Base-by-base conservation (phyloP, 164 flowering plant genomes). In the Nelumbo lutea region DNA sequence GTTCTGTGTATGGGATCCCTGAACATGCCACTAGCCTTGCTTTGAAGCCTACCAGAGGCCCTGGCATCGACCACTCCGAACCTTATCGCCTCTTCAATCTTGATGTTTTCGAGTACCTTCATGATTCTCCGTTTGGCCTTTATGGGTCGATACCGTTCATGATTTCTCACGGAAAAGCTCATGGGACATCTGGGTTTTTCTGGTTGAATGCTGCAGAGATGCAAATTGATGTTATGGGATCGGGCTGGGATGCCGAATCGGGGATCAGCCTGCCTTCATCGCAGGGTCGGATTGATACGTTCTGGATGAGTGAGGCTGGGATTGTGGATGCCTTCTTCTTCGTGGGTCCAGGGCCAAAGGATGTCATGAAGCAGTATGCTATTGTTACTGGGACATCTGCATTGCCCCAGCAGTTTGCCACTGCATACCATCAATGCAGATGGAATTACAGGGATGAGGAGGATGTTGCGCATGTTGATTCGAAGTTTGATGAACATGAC, bases 241-340 rank as follows among this genome's bases (percentile, higher is more conserved):
- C 79, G 9, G 99, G 97, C 1, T 90, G 99, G 97, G 84, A 90
- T 77, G 85, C 88, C 0, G 90, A 82, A 45, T 75, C 83, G 9
- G 81, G 79, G 38, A 80, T 88, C 69, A 70, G 73, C 42, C 65
- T 84, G 59, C 89, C 89, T 42, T 81, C 90, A 0, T 78, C 71
- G 4, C 79, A 85, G 71, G 82, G 79, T 39, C 77, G 92, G 74
- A 82, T 96, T 27, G 99, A 96, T 76, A 93, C 98, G 1, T 73
- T 89, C 51, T 93, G 99, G 99, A 96, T 96, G 99, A 87, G 88
- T 64, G 99, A 96, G 76, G 98, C 99, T 0, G 99, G 99, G 44
- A 74, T 96, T 51, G 91, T 96, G 38, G 99, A 96, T 70, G 80
- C 90, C 0, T 96, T 93, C 84, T 96, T 96, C 72, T 96, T 96